Percentiles rank a stretch among this genome's conserved stretches.
phyloP scores from a whole-genome alignment of 768 basidiomycete species.

The Lactarius evosmus region DNA sequence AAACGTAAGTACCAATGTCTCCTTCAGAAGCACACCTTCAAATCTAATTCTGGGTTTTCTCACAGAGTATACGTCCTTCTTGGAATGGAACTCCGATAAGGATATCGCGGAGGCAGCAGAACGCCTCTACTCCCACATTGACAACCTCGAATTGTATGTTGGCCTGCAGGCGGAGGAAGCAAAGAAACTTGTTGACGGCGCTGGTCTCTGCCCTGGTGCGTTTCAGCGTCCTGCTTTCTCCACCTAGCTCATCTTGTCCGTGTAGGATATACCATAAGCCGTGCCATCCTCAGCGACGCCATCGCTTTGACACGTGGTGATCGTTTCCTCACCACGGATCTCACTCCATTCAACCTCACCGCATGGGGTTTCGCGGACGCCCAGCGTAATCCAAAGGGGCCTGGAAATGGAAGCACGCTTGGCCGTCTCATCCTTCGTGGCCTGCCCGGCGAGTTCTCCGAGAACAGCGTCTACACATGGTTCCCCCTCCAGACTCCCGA shows the following conservation, averaged over 20 bases:
- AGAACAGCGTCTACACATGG: constrained; percentile 75
- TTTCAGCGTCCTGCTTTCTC: not conserved
- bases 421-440: constrained; percentile 72
- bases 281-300: constrained; percentile 83
- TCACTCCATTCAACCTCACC: constrained; percentile 76
- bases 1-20: constrained; percentile 48
- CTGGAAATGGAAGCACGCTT: constrained; percentile 74
- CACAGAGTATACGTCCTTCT: constrained; percentile 63
- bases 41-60: not conserved
- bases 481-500: constrained; percentile 85
- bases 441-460: constrained; percentile 64
- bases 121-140: constrained; percentile 71
- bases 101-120: constrained; percentile 70
- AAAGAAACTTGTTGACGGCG: constrained; percentile 72
- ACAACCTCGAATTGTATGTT: constrained; percentile 77
- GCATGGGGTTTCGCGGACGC: constrained; percentile 84
- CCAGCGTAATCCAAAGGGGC: constrained; percentile 66
- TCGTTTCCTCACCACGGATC: constrained; percentile 77
- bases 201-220: constrained; percentile 79
- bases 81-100: constrained; percentile 77
- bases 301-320: constrained; percentile 86
- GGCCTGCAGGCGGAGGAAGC: constrained; percentile 76
- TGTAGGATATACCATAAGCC: constrained; percentile 73
- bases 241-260: not conserved
- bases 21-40: not conserved